Evolutionary conservation across 352 stramenopile genomes (phyloP), one percentile per base, ranked within the genome.

Genomic region (Pythium guiyangense): DNA sequence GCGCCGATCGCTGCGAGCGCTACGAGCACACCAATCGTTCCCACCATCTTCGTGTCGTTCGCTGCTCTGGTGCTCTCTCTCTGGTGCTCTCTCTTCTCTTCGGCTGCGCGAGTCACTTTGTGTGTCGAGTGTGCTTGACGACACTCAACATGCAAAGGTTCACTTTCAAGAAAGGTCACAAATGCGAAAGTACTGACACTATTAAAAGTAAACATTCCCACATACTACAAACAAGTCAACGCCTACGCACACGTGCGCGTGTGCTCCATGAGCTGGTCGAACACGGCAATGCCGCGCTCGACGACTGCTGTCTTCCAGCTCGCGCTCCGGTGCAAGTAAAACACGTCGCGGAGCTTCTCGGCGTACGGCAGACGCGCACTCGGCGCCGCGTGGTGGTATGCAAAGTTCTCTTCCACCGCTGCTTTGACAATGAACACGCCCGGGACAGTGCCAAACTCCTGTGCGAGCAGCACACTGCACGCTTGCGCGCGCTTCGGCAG

Each of bases 261-360:
- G 20, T 59, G 53, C 27, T 15, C 12, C 6, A 52, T 44, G 27
- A 88, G 66, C 47, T 80, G 58, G 42, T 82, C 66, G 22, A 79
- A 86, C 17, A 86, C 73, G 4, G 63, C 59, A 46, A 66, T 22
- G n/a, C 79, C 83, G 14, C 83, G 79, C 53, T 56, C 49, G 20
- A 89, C 54, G 29, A 92, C 71, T 12, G 74, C 64, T 18, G 44
- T 53, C 59, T 90, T 90, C 83, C 83, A 92, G 6, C 59, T 65
- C n/a, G 47, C 57, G 42, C 78, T 88, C 34, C 74, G 66, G 54
- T 93, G 77, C 37, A 93, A 50, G 57, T 93, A 93, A 73, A 91
- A 93, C 49, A 77, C 73, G 45, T 93, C 79, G 43, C 79, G 78
- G 14, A 90, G 71, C 46, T 74, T 69, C 57, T 90, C 67, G 1